These are phyloP conservation scores for Yamadazyma insecticola DNA, from an alignment of 805 yeast genomes.

Conservation along the genomic window DNA sequence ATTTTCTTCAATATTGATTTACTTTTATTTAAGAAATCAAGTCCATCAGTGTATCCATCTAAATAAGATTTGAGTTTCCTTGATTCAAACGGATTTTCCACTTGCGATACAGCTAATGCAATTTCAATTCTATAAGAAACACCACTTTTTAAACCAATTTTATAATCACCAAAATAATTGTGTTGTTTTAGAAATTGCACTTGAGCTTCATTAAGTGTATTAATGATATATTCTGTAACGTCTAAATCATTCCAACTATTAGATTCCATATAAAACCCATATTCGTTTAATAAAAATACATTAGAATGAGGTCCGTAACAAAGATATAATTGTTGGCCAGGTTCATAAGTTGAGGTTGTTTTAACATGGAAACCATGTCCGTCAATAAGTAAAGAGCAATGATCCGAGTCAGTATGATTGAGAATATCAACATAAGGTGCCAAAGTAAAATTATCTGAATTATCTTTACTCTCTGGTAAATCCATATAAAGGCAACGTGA, in stretches of 20 bases:
- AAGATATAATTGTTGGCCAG: conserved; percentile 57
- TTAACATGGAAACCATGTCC: conserved; percentile 50
- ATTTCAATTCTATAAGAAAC: conserved; percentile 72
- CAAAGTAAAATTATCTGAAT: conserved; percentile 72
- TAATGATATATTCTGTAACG: conserved; percentile 41
- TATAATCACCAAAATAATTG: conserved; percentile 73
- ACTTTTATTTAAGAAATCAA: conserved; percentile 1
- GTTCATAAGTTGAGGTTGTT: conserved; percentile 23
- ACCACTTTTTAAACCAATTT: conserved; percentile 45
- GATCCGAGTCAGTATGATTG: conserved; percentile 61
- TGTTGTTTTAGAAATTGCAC: conserved; percentile 41
- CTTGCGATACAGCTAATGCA: conserved; percentile 60
- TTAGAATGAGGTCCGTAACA: conserved; percentile 89
- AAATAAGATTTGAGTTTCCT: conserved; percentile 32
- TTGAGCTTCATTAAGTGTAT: conserved; percentile 33
- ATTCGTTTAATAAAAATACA: conserved; percentile 76
- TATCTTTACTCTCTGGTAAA: conserved; percentile 48
- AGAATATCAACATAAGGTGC: conserved; percentile 89
- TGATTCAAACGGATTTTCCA: conserved; percentile 22
- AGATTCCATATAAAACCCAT: conserved; percentile 63
- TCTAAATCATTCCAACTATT: conserved; percentile 75
- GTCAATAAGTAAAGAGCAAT: conserved; percentile 47
- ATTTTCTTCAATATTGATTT: neutral
- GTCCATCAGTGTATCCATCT: conserved; percentile 48
- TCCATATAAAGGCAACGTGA: conserved; percentile 86